Evolutionary conservation across 2,329 filamentous ascomycete genomes (phyloP), one percentile per base, ranked within the genome.

Genomic region (Seiridium cupressi): DNA sequence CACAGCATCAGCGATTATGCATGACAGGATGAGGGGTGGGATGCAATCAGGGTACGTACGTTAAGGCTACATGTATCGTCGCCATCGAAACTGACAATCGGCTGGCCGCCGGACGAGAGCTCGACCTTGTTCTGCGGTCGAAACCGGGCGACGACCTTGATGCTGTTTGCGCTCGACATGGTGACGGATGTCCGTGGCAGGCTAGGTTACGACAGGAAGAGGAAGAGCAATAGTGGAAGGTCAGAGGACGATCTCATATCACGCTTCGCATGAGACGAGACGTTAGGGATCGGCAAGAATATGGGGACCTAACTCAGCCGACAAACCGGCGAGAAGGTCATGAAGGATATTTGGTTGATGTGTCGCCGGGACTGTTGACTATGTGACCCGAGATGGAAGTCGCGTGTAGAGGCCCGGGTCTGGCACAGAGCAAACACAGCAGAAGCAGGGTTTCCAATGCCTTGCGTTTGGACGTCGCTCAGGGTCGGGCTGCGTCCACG

Each of bases 101-200:
- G 91, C 78, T 95, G 89, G 76, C 94, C 94, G 76, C 93, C 93
- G 72, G 90, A 93, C 63, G 89, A 88, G 73, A 96, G 84, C 82
- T 99, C 95, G 76, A 95, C 79, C 80, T 92, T 92, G 83, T 99
- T 99, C 80, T 97, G 94, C 70, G 95, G 95, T 74, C 95, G 88
- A 80, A 99, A 99, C 72, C 95, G 92, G 82, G 94, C 94, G 76
- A 99, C 93, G 76, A 99, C 95, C 91, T 85, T 89, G 82, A 90
- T 89, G 72, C 82, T 88, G 73, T 87, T 86, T 69, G 80, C 79
- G 76, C 80, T 79, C 74, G 84, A 85, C 82, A 83, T 84, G 74
- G 68, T 77, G 78, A 69, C 51, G 54, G 38, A 3, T 13, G 40
- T 62, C 63, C 57, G 55, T 48, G 55, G 59, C 65, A 62, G 63